Conservation (phyloP, 208 protist genomes). For the Trypanosoma brucei region DNA sequence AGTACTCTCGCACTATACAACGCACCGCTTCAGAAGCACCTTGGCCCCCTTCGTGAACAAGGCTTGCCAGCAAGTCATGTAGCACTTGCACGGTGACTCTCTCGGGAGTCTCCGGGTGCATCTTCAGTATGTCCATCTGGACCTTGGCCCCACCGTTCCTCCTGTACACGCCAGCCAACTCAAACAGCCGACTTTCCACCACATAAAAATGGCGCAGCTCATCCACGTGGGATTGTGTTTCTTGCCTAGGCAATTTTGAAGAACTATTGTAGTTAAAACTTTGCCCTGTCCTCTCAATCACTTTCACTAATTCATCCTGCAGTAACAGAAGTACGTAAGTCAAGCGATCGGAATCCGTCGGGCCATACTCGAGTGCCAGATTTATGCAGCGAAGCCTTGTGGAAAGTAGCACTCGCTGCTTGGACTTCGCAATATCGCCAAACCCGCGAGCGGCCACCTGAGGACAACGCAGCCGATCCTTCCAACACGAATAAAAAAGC, state of each 20-base stretch:
- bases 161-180: conserved; percentile 54
- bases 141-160: conserved; percentile 65
- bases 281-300: conserved; percentile 32
- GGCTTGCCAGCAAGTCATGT: conserved; percentile 45
- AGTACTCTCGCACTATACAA: conserved; percentile 61
- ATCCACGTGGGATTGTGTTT: conserved; percentile 24
- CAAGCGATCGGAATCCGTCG: conserved; percentile 35
- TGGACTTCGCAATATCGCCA: conserved; percentile 47
- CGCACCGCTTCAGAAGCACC: conserved; percentile 42
- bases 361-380: conserved; percentile 34
- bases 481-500: conserved; percentile 57
- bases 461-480: conserved; percentile 21
- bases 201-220: conserved; percentile 47
- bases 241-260: neutral
- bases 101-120: conserved; percentile 47
- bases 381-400: conserved; percentile 45
- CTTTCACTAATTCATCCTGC: conserved; percentile 55
- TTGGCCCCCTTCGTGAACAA: conserved; percentile 19
- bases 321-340: conserved; percentile 65
- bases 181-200: conserved; percentile 55
- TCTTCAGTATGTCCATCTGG: conserved; percentile 81
- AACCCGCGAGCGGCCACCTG: conserved; percentile 51
- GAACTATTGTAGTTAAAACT: conserved; percentile 25
- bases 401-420: conserved; percentile 31
- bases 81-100: conserved; percentile 44